These are phyloP conservation scores for Huntiella omanensis DNA, from an alignment of 2,329 filamentous ascomycete species.

Conservation along the genomic window DNA sequence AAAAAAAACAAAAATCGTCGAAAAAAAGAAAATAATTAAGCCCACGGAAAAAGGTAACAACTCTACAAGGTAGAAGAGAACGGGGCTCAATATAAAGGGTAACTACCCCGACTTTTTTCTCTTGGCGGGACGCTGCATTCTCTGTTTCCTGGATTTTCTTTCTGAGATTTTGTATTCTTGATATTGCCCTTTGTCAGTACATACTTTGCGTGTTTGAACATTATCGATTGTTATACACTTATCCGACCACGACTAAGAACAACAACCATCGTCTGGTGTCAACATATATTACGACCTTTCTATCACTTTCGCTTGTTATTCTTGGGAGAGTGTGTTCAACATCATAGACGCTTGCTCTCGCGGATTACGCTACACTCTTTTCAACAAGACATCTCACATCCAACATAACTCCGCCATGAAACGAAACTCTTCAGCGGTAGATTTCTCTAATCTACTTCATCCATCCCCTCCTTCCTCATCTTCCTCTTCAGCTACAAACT, in stretches of 20 bases:
- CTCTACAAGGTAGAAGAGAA: background rate
- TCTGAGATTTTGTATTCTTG: background rate
- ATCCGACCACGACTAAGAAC: background rate
- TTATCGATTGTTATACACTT: background rate
- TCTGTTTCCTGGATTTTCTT: background rate
- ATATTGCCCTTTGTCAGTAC: too few species aligned
- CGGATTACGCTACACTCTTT: background rate
- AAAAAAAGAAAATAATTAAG: background rate
- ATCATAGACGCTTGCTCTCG: background rate
- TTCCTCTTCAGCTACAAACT: slow-evolving; percentile 8
- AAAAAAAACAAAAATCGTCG: too few species aligned
- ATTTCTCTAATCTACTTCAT: slow-evolving; percentile 60
- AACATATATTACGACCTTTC: background rate
- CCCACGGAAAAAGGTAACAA: background rate
- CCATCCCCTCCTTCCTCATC: slow-evolving; percentile 19
- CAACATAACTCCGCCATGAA: slow-evolving; percentile 44
- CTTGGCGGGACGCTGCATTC: background rate
- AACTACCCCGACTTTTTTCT: background rate
- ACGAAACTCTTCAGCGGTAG: slow-evolving; percentile 52
- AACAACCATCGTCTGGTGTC: background rate
- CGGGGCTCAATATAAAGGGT: slow-evolving; percentile 1
- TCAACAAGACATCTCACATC: background rate
- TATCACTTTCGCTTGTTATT: background rate
- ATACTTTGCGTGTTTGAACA: too few species aligned
- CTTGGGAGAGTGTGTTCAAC: background rate